Conservation (phyloP, 805 yeast species). For the Kurtzmaniella cleridarum region DNA sequence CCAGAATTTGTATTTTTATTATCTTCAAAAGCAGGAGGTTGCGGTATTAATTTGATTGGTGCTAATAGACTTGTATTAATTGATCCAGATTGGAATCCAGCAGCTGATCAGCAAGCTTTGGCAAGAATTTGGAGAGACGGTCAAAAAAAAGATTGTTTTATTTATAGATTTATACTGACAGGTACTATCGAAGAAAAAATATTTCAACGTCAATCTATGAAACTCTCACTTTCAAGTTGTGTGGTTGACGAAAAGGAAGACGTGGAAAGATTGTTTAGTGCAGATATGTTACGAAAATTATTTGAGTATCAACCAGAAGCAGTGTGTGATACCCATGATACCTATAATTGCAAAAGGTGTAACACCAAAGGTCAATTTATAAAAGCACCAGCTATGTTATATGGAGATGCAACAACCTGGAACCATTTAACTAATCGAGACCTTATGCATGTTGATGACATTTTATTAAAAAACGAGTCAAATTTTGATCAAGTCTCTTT, state of each 20-base stretch:
- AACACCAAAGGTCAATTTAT: slow-evolving; percentile 43
- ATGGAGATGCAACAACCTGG: slow-evolving; percentile 98
- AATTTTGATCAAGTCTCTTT: slow-evolving; percentile 67
- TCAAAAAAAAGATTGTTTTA: slow-evolving; percentile 93
- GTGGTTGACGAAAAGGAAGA: slow-evolving; percentile 96
- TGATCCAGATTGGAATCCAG: slow-evolving; percentile 98
- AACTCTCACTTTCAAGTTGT: slow-evolving; percentile 85
- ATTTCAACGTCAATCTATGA: slow-evolving; percentile 92
- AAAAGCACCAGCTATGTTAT: slow-evolving; percentile 81
- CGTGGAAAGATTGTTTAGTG: slow-evolving; percentile 85
- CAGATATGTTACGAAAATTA: slow-evolving; percentile 71
- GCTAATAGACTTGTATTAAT: slow-evolving; percentile 84
- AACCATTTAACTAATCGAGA: slow-evolving; percentile 73
- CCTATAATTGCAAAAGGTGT: slow-evolving; percentile 85
- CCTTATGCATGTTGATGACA: slow-evolving; percentile 66
- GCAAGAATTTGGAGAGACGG: slow-evolving; percentile 99
- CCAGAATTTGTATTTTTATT: slow-evolving; percentile 82
- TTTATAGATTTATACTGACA: slow-evolving; percentile 87
- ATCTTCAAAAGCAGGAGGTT: slow-evolving; percentile 97
- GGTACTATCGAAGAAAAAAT: slow-evolving; percentile 97
- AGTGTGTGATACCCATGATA: slow-evolving; percentile 85
- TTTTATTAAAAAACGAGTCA: slow-evolving; percentile 68
- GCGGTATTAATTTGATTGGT: slow-evolving; percentile 95
- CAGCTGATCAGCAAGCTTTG: slow-evolving; percentile 95
- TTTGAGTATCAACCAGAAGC: slow-evolving; percentile 68